Conservation (phyloP, 2,329 filamentous ascomycete species). For the Curvularia verruculosa region DNA sequence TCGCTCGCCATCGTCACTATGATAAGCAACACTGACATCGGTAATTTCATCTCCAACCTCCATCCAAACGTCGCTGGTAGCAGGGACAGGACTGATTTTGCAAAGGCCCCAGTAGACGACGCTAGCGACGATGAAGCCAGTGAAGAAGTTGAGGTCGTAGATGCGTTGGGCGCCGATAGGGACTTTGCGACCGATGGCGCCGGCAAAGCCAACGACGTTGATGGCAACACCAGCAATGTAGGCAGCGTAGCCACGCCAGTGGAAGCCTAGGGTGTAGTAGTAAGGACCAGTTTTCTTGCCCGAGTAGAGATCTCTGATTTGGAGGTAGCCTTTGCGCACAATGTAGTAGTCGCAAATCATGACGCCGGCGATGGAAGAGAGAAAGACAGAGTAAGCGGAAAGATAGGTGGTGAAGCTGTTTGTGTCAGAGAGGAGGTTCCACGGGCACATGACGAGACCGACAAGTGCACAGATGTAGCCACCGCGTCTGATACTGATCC, state of each 20-base stretch:
- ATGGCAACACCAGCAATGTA: conserved; percentile 84
- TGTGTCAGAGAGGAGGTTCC: conserved; percentile 73
- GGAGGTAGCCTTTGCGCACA: conserved; percentile 80
- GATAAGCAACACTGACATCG: conserved; percentile 35
- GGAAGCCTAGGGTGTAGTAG: conserved; percentile 73
- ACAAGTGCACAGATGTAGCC: conserved; percentile 83
- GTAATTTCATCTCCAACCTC: conserved; percentile 65
- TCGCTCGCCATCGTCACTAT: conserved; percentile 33
- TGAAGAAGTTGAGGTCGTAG: conserved; percentile 91
- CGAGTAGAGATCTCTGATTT: conserved; percentile 79
- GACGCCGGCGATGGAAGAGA: conserved; percentile 92
- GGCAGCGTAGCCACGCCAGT: conserved; percentile 83
- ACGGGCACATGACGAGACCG: conserved; percentile 86
- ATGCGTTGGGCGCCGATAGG: conserved; percentile 82
- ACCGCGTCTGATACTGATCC: conserved; percentile 82
- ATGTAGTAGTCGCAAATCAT: conserved; percentile 88
- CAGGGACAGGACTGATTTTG: conserved; percentile 72
- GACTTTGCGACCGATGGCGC: conserved; percentile 73
- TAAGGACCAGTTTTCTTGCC: conserved; percentile 71
- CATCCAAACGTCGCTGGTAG: conserved; percentile 76
- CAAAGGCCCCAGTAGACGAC: conserved; percentile 73
- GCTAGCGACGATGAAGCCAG: conserved; percentile 75
- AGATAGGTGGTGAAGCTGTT: conserved; percentile 93
- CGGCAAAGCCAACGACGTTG: conserved; percentile 91
- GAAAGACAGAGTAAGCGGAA: conserved; percentile 88